These are phyloP conservation scores for Suillus lakei DNA, from an alignment of 768 basidiomycete genomes.

Conservation along the genomic window DNA sequence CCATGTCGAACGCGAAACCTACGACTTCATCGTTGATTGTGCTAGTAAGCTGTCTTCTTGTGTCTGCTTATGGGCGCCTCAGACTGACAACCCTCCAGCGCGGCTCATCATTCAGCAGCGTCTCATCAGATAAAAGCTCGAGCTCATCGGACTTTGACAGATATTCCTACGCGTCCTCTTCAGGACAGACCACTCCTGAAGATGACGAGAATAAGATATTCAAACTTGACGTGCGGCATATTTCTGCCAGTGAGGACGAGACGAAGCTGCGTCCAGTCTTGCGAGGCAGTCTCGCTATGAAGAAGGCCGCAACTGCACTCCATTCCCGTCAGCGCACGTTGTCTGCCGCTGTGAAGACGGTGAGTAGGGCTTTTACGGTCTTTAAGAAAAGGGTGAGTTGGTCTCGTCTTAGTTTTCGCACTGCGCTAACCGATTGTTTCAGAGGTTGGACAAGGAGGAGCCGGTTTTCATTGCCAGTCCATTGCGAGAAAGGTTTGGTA, in stretches of 20 bases:
- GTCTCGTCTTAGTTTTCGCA: not conserved
- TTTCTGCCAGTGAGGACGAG: not conserved
- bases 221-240: conserved; percentile 13
- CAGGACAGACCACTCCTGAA: conserved; percentile 37
- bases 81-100: conserved; percentile 9
- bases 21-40: conserved; percentile 20
- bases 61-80: no score
- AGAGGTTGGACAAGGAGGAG: conserved; percentile 30
- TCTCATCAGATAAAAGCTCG: conserved; percentile 21
- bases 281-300: conserved; percentile 10
- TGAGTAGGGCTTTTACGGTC: conserved; percentile 24
- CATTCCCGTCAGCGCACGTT: conserved; percentile 20
- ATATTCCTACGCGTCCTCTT: conserved; percentile 24
- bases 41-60: conserved; percentile 12
- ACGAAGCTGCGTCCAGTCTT: conserved; percentile 16
- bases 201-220: conserved; percentile 29
- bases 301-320: conserved; percentile 14
- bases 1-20: conserved; percentile 16
- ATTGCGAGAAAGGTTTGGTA: conserved; percentile 34
- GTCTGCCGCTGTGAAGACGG: conserved; percentile 24
- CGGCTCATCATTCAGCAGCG: conserved; percentile 16
- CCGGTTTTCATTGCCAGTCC: conserved; percentile 30
- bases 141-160: conserved; percentile 21
- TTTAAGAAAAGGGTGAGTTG: conserved; percentile 32
- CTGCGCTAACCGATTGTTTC: not conserved